phyloP scores from a whole-genome alignment of 164 flowering plant species.

The Piper longum region DNA sequence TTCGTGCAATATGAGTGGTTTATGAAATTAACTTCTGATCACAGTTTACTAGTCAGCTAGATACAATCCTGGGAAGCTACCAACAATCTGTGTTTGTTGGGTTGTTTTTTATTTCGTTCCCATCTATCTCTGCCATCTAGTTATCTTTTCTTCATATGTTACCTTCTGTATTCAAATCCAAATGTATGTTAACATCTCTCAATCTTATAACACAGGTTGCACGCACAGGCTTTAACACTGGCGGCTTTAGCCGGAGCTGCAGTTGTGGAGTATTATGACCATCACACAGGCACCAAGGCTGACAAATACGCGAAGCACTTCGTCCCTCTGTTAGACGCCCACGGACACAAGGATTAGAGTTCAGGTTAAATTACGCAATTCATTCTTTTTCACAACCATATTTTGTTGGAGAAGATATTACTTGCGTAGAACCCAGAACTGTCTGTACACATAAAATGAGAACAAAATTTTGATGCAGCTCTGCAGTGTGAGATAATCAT shows the following conservation, averaged over 20 bases:
- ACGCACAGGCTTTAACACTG: conserved; percentile 72
- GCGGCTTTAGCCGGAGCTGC: conserved; percentile 91
- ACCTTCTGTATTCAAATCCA: too few relatives aligned
- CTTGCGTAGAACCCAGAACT: background rate
- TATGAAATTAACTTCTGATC: too few relatives aligned
- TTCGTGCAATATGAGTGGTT: too few relatives aligned
- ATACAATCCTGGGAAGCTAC: too few relatives aligned
- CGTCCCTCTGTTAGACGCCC: conserved; percentile 20
- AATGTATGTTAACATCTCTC: background rate
- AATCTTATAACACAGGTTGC: conserved; percentile 33
- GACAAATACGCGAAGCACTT: conserved; percentile 39
- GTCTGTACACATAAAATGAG: background rate
- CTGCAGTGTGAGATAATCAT: too few relatives aligned
- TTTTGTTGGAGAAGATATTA: background rate
- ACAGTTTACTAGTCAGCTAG: too few relatives aligned
- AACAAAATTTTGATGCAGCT: too few relatives aligned
- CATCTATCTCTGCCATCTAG: too few relatives aligned
- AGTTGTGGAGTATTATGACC: conserved; percentile 72
- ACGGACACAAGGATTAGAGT: conserved; percentile 22
- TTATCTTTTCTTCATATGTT: too few relatives aligned
- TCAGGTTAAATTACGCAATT: background rate
- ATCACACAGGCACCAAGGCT: conserved; percentile 32
- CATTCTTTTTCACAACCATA: background rate
- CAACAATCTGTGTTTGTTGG: too few relatives aligned
- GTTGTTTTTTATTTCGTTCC: too few relatives aligned